Conservation (phyloP, 169 alveolate genomes). For the Eimeria acervulina region DNA sequence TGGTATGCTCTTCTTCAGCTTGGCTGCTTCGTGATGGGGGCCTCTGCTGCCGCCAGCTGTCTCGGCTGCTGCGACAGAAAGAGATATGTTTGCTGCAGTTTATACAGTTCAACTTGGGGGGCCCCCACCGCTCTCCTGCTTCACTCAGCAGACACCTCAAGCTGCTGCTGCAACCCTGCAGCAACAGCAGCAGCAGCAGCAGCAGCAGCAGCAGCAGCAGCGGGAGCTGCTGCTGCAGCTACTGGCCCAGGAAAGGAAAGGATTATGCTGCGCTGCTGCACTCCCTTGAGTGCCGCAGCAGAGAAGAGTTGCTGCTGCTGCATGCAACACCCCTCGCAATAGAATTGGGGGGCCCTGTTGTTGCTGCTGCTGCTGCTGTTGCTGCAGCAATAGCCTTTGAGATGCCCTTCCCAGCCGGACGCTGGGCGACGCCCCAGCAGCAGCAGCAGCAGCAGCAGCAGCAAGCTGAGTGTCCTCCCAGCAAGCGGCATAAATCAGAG, state of each 20-base stretch:
- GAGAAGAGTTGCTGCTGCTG: not conserved
- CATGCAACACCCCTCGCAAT: not conserved
- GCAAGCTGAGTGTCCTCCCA: not conserved
- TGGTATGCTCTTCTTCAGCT: not conserved
- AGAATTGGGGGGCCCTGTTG: not conserved
- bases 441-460: slow-evolving; percentile 3
- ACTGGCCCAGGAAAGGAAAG: not conserved
- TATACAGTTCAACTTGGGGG: not conserved
- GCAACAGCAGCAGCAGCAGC: too few relatives aligned
- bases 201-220: too few relatives aligned
- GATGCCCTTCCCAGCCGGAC: too few relatives aligned
- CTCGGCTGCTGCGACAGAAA: not conserved
- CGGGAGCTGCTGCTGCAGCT: not conserved
- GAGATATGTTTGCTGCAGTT: not conserved
- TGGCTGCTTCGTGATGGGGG: slow-evolving; percentile 41
- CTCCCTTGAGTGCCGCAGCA: not conserved
- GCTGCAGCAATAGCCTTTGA: not conserved
- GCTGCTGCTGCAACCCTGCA: too few relatives aligned
- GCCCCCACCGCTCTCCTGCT: not conserved
- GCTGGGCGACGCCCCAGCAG: not conserved
- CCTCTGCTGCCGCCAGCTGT: not conserved
- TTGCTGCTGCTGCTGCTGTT: slow-evolving; percentile 29
- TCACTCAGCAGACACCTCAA: not conserved
- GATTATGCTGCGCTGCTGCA: slow-evolving; percentile 8
- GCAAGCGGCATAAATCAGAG: not conserved